Base-by-base conservation (phyloP, 2,329 filamentous ascomycete species). In the Sclerotinia sclerotiorum region DNA sequence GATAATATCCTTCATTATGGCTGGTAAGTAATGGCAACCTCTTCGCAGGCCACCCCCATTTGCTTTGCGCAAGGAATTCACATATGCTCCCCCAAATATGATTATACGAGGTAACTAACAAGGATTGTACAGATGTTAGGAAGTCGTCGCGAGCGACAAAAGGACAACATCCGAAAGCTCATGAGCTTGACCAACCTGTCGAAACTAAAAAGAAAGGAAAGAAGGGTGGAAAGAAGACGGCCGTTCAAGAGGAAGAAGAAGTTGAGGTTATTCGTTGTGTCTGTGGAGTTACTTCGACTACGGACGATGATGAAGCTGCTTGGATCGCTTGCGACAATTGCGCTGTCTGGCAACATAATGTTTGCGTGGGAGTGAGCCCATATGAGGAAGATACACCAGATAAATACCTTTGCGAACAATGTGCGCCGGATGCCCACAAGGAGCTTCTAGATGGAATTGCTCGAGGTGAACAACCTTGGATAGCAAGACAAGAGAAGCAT, bases 281-380 rank as follows among this genome's bases (percentile, higher is more conserved):
- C 62, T 99, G 94, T 77, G 94, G 95, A 73, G 90, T 92, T 69
- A 91, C 91, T 56, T 90, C 92, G 74, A 90, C 93, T 73, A 91
- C 94, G 70, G 92, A 94, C 73, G 92, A 96, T 74, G 89, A 92
- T 19, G 92, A 91, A 73, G 90, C 95, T 74, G 89, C 93, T 65
- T 98, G 97, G 93, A 97, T 99, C 76, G 93, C 91, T 70, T 99
- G 95, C 82, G 95, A 99, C 79, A 87, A 87, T 58, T 99, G 95
- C 80, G 88, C 88, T 61, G 94, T 90, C 54, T 99, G 95, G 95
- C 95, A 99, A 80, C 95, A 99, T 80, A 97, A 97, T 76, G 90
- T 96, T 72, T 99, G 95, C 78, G 92, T 99, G 83, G 93, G 92
- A 65, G 87, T 97, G 77, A 88, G 85, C 75, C 88, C 90, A 58